phyloP scores from a whole-genome alignment of 1,284 basidiomycete genomes.

The Pseudozyma tsukubaensis region DNA sequence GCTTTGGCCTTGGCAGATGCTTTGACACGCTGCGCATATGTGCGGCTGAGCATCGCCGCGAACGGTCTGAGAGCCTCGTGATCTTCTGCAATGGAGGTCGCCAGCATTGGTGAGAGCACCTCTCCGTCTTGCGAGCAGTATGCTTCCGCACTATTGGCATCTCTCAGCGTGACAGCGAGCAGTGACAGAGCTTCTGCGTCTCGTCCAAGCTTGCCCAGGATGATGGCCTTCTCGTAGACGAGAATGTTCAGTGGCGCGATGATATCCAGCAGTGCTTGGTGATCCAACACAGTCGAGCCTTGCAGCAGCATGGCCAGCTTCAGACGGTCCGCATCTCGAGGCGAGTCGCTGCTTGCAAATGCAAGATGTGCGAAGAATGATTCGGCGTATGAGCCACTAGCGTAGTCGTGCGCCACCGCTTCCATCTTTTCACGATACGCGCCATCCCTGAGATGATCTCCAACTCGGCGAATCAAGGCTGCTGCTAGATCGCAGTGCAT shows the following conservation, averaged over 20 bases:
- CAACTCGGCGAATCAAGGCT: slow-evolving; percentile 25
- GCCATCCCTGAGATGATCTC: slow-evolving; percentile 13
- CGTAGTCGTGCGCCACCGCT: slow-evolving; percentile 37
- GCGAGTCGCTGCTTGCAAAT: slow-evolving; percentile 28
- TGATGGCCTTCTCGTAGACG: slow-evolving; percentile 52
- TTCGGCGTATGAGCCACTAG: slow-evolving; percentile 51
- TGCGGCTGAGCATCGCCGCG: slow-evolving; percentile 39
- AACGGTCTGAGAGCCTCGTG: slow-evolving; percentile 34
- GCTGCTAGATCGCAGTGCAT: slow-evolving; percentile 50
- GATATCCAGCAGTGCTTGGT: slow-evolving; percentile 14
- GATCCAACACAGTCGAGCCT: slow-evolving; percentile 50
- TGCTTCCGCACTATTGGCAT: slow-evolving; percentile 59
- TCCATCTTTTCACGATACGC: slow-evolving; percentile 24
- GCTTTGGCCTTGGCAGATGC: slow-evolving; percentile 33
- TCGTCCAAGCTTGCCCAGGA: slow-evolving; percentile 53
- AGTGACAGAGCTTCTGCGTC: slow-evolving; percentile 50
- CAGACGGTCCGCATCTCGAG: slow-evolving; percentile 36
- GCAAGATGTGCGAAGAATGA: slow-evolving; percentile 59
- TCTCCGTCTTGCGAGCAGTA: slow-evolving; percentile 59
- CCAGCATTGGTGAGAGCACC: slow-evolving; percentile 52
- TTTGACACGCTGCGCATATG: slow-evolving; percentile 37
- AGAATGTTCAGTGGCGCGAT: slow-evolving; percentile 27
- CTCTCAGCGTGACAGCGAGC: slow-evolving; percentile 52
- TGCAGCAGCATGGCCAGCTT: slow-evolving; percentile 60
- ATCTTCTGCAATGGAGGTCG: slow-evolving; percentile 44